Base-by-base conservation (phyloP, 1,284 basidiomycete genomes). In the Puccinia horiana region DNA sequence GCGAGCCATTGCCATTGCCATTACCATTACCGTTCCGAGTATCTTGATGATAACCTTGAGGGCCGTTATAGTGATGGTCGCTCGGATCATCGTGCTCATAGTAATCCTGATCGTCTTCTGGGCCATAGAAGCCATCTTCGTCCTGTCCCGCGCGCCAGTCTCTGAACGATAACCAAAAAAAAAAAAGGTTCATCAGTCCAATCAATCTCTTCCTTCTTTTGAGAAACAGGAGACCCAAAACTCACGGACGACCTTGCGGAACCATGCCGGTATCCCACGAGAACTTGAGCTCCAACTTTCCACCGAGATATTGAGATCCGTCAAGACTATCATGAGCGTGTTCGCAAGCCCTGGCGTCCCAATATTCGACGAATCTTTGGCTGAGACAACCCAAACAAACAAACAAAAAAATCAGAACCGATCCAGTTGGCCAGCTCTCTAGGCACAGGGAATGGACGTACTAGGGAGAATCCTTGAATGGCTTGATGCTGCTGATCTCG, bases 281-380 rank as follows among this genome's bases (percentile, higher is more conserved):
- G 85, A 93, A 94, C 1, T 91, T 89, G 74, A 98, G 91, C 70
- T 95, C 92, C 90, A 98, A 92, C 0, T 92, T 90, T 23, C 96
- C 95, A 84, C 94, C 94, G 85, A 93, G 91, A 82, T 95, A 89
- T 0, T 90, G 89, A 86, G 93, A 91, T 80, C 93, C 92, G 70
- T 93, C 90, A 85, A 98, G 88, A 44, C 91, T 89, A 84, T 97
- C 93, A 84, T 91, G 91, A 0, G 96, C 93, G 84, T 92, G 91
- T 49, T 91, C 91, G 83, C 91, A 92, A 67, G 91, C 92, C 86
- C 95, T 89, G 63, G 90, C 93, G 86, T 97, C 95, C 86, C 92
- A 97, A 86, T 91, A 95, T 86, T 97, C 95, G 18, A 97, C 92
- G 84, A 93, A 91, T 82, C 92, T 91, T 86, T 93, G 92, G 84